Percentiles rank a stretch among this genome's conserved stretches.
These are phyloP conservation scores for Termitomyces sp. DNA, from an alignment of 768 basidiomycete genomes.

Conservation along the genomic window DNA sequence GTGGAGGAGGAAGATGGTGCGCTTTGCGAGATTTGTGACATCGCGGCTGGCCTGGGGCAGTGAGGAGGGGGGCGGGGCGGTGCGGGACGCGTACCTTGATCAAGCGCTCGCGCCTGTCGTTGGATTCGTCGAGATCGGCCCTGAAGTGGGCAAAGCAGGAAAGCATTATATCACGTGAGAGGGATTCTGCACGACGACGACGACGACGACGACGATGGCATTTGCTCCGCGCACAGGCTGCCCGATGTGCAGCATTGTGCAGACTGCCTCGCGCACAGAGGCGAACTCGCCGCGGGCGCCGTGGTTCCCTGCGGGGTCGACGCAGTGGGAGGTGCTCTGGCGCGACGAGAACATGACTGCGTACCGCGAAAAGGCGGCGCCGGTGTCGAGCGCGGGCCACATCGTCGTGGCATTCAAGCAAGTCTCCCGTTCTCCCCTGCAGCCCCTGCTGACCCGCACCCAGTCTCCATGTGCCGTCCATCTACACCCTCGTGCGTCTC, in stretches of 20 bases:
- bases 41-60: slow-evolving; percentile 69
- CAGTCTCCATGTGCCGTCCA: slow-evolving; percentile 74
- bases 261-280: slow-evolving; percentile 42
- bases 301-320: slow-evolving; percentile 4
- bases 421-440: slow-evolving; percentile 18
- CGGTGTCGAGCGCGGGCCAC: slow-evolving; percentile 70
- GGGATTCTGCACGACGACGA: not conserved
- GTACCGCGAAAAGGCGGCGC: slow-evolving; percentile 64
- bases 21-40: slow-evolving; percentile 88
- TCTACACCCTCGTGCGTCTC: slow-evolving; percentile 61
- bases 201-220: slow-evolving; percentile 30
- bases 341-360: slow-evolving; percentile 73
- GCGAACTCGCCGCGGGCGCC: slow-evolving; percentile 40
- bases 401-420: slow-evolving; percentile 74
- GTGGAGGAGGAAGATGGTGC: slow-evolving; percentile 89
- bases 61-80: not conserved
- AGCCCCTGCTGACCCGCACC: slow-evolving; percentile 2
- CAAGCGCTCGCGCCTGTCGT: slow-evolving; percentile 85
- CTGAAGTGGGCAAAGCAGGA: slow-evolving; percentile 56
- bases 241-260: slow-evolving; percentile 71
- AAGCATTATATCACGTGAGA: slow-evolving; percentile 13
- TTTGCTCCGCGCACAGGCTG: slow-evolving; percentile 66
- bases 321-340: slow-evolving; percentile 61
- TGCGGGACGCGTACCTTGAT: slow-evolving; percentile 59
- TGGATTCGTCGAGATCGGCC: slow-evolving; percentile 70